Conservation (phyloP, 768 basidiomycete genomes). For the Royoungia palumana region DNA sequence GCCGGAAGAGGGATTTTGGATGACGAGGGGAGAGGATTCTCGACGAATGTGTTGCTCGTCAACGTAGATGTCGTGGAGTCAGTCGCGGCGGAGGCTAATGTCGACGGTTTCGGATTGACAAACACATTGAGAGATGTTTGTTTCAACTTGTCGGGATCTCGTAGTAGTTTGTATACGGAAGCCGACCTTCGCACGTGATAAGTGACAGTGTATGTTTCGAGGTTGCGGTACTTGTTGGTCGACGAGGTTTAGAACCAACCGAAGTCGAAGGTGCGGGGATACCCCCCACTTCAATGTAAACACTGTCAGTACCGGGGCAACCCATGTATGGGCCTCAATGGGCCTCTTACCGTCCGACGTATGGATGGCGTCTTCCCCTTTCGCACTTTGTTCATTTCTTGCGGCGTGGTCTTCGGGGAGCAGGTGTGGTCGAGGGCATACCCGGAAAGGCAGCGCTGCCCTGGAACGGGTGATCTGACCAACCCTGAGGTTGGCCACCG, state of each 20-base stretch:
- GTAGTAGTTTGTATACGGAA: constrained; percentile 11
- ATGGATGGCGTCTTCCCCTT: neutral
- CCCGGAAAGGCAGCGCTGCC: constrained; percentile 42
- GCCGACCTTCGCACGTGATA: neutral
- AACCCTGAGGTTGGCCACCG: constrained; percentile 56
- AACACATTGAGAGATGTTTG: constrained; percentile 26
- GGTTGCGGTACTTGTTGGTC: neutral
- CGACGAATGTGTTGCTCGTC: too few relatives aligned
- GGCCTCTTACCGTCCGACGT: constrained; percentile 3
- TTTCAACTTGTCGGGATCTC: constrained; percentile 19
- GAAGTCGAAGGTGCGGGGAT: constrained; percentile 3
- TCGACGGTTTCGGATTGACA: constrained; percentile 12
- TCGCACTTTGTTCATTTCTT: constrained; percentile 44
- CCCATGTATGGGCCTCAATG: neutral
- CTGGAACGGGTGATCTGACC: constrained; percentile 61
- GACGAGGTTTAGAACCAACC: constrained; percentile 3
- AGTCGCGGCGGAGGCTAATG: constrained; percentile 25
- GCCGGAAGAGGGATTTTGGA: constrained; percentile 26
- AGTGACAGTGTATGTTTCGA: constrained; percentile 5
- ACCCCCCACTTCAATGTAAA: neutral
- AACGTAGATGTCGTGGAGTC: too few relatives aligned
- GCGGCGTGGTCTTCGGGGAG: constrained; percentile 13
- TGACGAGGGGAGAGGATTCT: too few relatives aligned
- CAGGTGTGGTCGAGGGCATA: constrained; percentile 15
- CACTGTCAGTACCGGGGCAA: neutral